These are phyloP conservation scores for Ceratobasidium sp. DNA, from an alignment of 1,284 basidiomycete genomes.

Conservation along the genomic window DNA sequence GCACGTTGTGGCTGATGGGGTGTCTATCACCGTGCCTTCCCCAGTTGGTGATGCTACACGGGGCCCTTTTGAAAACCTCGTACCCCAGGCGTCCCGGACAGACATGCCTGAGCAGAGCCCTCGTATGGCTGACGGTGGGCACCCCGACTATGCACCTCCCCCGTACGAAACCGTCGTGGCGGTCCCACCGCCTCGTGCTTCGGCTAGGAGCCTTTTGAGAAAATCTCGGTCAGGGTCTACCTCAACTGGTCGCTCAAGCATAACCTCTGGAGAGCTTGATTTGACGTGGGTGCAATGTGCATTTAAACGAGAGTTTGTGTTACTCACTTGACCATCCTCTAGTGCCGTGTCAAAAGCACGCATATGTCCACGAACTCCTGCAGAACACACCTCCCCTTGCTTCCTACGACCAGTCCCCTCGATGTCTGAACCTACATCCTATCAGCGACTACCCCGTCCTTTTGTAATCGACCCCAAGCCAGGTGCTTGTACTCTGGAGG, in stretches of 20 bases:
- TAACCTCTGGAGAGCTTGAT: background rate
- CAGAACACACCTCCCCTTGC: background rate
- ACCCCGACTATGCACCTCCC: conserved; percentile 1
- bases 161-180: background rate
- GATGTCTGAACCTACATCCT: background rate
- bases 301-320: too few species aligned
- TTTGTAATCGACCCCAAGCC: conserved; percentile 17
- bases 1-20: background rate
- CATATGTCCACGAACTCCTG: background rate
- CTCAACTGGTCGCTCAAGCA: background rate
- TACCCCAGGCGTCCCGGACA: background rate
- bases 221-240: background rate
- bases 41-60: background rate
- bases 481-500: background rate
- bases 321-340: background rate
- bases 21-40: background rate
- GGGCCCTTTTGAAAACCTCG: background rate
- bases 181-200: background rate
- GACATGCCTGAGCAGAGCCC: background rate
- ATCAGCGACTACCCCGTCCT: background rate
- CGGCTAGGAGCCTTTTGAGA: background rate
- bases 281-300: background rate
- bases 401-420: background rate
- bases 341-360: background rate
- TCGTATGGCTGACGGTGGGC: background rate